Conservation (phyloP, 495 filamentous ascomycete genomes). For the Pseudoneurospora amorphoporcata region DNA sequence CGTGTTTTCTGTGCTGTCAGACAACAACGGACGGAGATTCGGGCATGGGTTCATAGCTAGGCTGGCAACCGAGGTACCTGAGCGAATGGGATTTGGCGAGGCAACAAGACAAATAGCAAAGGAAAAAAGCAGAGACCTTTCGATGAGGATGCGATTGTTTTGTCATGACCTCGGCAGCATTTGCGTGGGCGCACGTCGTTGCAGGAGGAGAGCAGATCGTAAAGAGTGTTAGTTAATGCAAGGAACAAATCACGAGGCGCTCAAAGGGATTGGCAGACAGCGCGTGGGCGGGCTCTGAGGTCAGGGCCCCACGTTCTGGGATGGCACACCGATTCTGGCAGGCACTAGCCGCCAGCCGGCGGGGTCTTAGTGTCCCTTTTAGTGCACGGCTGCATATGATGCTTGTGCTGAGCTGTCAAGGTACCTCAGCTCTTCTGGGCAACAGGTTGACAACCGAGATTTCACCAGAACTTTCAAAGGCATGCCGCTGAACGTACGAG, state of each 20-base stretch:
- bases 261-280: constrained; percentile 2
- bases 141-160: constrained; percentile 17
- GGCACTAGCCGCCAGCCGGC: constrained; percentile 6
- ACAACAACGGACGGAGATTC: neutral
- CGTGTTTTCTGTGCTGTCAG: neutral
- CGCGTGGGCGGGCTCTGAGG: neutral
- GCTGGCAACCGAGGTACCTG: neutral
- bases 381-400: constrained; percentile 13
- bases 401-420: constrained; percentile 12
- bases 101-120: constrained; percentile 2
- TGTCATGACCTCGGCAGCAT: constrained; percentile 16
- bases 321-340: neutral
- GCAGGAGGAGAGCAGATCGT: neutral
- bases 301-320: constrained; percentile 20
- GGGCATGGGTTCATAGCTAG: neutral
- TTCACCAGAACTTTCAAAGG: neutral
- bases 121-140: neutral
- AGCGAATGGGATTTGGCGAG: neutral
- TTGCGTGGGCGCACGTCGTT: neutral
- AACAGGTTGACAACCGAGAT: neutral
- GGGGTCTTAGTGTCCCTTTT: constrained; percentile 7
- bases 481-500: neutral
- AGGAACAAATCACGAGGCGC: constrained; percentile 26
- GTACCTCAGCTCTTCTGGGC: neutral
- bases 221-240: constrained; percentile 17